Conservation (phyloP, 1,139 yeast species). For the Groenewaldozyma auringiensis region DNA sequence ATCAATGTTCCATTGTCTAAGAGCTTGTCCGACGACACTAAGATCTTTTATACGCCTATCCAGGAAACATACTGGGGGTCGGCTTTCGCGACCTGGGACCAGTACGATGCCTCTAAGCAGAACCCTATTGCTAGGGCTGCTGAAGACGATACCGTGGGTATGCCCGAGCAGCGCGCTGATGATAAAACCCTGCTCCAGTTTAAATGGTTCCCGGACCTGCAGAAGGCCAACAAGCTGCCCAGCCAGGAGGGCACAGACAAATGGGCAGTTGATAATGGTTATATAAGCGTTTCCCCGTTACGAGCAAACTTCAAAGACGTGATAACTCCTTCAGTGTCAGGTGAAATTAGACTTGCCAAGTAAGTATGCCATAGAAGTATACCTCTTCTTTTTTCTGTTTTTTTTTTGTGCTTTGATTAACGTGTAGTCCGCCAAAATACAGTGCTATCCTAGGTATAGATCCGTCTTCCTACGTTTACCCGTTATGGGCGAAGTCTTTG, state of each 20-base stretch:
- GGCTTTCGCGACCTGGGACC: slow-evolving; percentile 36
- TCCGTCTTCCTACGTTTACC: slow-evolving; percentile 47
- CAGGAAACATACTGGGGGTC: slow-evolving; percentile 74
- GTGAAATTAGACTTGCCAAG: slow-evolving; percentile 42
- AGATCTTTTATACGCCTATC: slow-evolving; percentile 66
- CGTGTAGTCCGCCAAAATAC: background rate
- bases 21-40: slow-evolving; percentile 45
- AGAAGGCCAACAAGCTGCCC: slow-evolving; percentile 56
- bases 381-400: background rate
- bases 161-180: slow-evolving; percentile 18
- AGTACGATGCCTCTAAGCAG: slow-evolving; percentile 13
- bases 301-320: slow-evolving; percentile 63
- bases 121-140: slow-evolving; percentile 24
- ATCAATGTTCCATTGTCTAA: slow-evolving; percentile 70
- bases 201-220: slow-evolving; percentile 80
- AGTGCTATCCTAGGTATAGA: slow-evolving; percentile 9
- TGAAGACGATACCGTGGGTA: slow-evolving; percentile 33
- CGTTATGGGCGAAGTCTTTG: slow-evolving; percentile 45
- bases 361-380: slow-evolving; percentile 9
- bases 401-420: background rate
- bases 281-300: slow-evolving; percentile 67
- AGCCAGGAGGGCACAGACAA: slow-evolving; percentile 46
- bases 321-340: slow-evolving; percentile 41
- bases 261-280: slow-evolving; percentile 37
- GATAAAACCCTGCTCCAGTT: slow-evolving; percentile 34